Base-by-base conservation (phyloP, 768 basidiomycete species). In the Serpula lacrymans region DNA sequence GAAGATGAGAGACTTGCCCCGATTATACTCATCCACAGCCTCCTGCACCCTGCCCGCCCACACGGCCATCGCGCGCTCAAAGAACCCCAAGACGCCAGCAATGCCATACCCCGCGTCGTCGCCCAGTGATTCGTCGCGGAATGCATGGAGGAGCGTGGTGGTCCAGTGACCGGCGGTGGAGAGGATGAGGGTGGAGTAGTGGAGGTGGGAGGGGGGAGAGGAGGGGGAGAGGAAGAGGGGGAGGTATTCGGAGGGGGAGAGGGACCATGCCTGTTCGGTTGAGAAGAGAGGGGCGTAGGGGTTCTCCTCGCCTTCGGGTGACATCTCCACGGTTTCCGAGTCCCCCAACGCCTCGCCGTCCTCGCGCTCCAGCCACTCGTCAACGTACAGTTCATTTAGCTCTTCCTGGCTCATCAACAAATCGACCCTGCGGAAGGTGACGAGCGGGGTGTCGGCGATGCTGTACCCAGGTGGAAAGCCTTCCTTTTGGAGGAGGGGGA, bases 81-180 rank as follows among this genome's bases (percentile, higher is more conserved):
- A 84, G 52, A 85, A 76, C 17, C 64, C 55, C 26, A 82, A 51
- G n/a, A 84, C 69, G 4, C 67, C 67, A 13, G 70, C 65, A 40
- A 81, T 77, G 2, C 79, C 80, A 14, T 66, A 63, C 12, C 72
- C 73, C 1, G 60, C 63, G 18, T 58, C 45, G 0, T 58, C 51
- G 6, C 59, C 60, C 1, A 42, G 54, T 1, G 41, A 49, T 5
- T 64, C 55, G 40, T 70, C 58, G 7, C 54, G 57, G 38, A 69
- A 67, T 2, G 66, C 73, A 6, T 58, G 54, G 53, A 84, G 72
- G 17, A 79, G 50, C 0, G 69, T 73, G 4, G 75, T 74, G 2
- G 80, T 84, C 83, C 83, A 85, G 54, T 84, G 83, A 1, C 82
- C 82, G 3, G 63, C 83, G 0, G 82, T 84, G 58, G 71, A 80